Evolutionary conservation across 2,329 filamentous ascomycete species (phyloP), one percentile per base, ranked within the genome.

Genomic region (Colletotrichum godetiae): DNA sequence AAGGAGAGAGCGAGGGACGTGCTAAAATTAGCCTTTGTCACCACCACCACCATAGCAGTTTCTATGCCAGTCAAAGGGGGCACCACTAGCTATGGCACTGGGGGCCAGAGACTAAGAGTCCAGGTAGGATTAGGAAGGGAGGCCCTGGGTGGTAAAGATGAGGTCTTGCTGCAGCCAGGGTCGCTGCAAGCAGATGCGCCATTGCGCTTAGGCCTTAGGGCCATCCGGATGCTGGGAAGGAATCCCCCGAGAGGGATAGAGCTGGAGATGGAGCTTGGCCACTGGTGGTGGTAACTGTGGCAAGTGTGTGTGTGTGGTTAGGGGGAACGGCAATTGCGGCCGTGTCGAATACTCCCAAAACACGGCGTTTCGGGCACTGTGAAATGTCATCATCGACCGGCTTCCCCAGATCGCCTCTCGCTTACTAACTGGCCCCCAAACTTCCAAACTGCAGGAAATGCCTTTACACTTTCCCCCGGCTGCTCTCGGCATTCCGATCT

Each of bases 11-110:
- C 15, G 37, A 29, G 46, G 60, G 13, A 42, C 46, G 42, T 70
- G 61, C 70, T 70, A 70, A 65, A 73, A 70, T 65, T 65, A 61
- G 67, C 53, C 46, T 71, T 65, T 71, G 46, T 63, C 57, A 68
- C 35, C 52, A 49, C 49, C 19, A 42, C 2, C 6, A 42, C 13
- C 37, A 19, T 42, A 19, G 37, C 13, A 42, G 13, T 42, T 13
- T 13, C 19, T 7, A 42, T 42, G 37, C 37, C 37, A 42, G 37
- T 67, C 53, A 49, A 62, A 52, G 15, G 35, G 29, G 29, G 27
- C 31, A 15, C 53, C 37, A 49, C 35, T 29, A 29, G 27, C 27
- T 29, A 29, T 29, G 27, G 27, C 58, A 46, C 37, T 22, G 15
- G 37, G 37, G 37, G 6, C 15, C 37, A 42, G 37, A 42, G 11